Evolutionary conservation across 2,329 filamentous ascomycete species (phyloP).

Genomic region (Colletotrichum siamense): DNA sequence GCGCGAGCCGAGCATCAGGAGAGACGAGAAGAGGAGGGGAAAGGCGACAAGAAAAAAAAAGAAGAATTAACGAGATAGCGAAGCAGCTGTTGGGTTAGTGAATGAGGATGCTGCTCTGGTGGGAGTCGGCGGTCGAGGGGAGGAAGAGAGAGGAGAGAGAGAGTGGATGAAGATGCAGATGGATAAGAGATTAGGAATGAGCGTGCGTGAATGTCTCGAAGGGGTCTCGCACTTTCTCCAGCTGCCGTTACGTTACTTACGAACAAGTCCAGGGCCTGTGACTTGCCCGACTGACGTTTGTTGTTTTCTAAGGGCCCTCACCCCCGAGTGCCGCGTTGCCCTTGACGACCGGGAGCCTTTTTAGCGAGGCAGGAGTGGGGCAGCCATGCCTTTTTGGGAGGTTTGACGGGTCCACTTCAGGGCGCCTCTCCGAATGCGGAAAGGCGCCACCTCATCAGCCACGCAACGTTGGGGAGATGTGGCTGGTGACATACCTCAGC

Average conservation of each 20-base stretch:
- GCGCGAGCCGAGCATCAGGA: conserved; percentile 17
- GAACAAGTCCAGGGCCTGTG: background rate
- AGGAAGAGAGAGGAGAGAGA: background rate
- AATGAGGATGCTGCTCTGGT: background rate
- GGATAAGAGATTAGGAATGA: conserved; percentile 18
- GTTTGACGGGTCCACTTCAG: too few species aligned
- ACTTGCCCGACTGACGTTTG: conserved; percentile 20
- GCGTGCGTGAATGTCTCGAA: conserved; percentile 5
- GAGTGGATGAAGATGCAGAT: conserved; percentile 14
- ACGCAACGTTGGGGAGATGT: background rate
- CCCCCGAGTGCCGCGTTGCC: conserved; percentile 7
- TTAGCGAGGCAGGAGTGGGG: conserved; percentile 10
- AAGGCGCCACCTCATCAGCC: background rate
- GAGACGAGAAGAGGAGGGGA: background rate
- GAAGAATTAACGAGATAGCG: background rate
- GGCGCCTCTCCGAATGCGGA: background rate
- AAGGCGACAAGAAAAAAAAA: background rate
- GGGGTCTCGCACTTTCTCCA: background rate
- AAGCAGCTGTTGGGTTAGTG: conserved; percentile 13
- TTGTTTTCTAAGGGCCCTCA: conserved; percentile 14
- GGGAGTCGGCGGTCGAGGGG: background rate
- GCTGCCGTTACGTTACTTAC: background rate
- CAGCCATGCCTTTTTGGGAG: background rate
- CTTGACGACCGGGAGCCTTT: conserved; percentile 22
- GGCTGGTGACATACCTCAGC: background rate